Evolutionary conservation across 192 early-diverging fungal genomes (phyloP), one percentile per base, ranked within the genome.

Genomic region (Allomyces arbusculus): DNA sequence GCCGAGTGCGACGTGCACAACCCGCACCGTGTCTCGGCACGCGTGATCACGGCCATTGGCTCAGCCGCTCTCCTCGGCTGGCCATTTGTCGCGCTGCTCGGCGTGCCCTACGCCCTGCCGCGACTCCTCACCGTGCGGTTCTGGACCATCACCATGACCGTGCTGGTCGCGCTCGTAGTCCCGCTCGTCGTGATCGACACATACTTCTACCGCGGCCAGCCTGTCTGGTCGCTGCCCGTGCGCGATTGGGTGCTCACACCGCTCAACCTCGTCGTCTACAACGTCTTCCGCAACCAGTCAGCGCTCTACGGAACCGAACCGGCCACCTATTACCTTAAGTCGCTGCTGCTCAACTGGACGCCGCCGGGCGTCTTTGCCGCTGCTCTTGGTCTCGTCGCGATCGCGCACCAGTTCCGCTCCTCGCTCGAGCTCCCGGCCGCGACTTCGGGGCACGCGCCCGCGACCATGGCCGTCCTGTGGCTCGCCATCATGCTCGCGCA

Each of bases 341-440:
- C 97, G 70, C 89, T 91, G 5, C 66, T 90, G 63, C 75, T 97
- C 67, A 99, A 99, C 72, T 96, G 87, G 69, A 95, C 94, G 68
- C 55, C 28, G 25, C 5, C 2, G 10, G 62, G 9, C 45, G 7
- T 40, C 11, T 65, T 61, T 58, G 40, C 20, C 4, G 25, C 44
- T 68, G 23, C 44, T 8, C n/a, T n/a, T 10, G 20, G 20, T 3
- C n/a, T 62, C 20, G 43, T 64, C 12, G 50, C 63, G 26, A n/a
- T 61, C 4, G 20, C 65, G 10, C 11, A 66, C 28, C 67, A 44
- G 61, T 67, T 61, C 20, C 23, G 62, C 23, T 75, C 81, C 79
- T 10, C 73, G 1, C 26, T 84, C 62, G 78, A 77, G 22, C 71
- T 69, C 43, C 40, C 33, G 65, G 19, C 23, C 1, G 66, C n/a